phyloP scores from a whole-genome alignment of 768 basidiomycete genomes.

The Lactarius hatsudake region DNA sequence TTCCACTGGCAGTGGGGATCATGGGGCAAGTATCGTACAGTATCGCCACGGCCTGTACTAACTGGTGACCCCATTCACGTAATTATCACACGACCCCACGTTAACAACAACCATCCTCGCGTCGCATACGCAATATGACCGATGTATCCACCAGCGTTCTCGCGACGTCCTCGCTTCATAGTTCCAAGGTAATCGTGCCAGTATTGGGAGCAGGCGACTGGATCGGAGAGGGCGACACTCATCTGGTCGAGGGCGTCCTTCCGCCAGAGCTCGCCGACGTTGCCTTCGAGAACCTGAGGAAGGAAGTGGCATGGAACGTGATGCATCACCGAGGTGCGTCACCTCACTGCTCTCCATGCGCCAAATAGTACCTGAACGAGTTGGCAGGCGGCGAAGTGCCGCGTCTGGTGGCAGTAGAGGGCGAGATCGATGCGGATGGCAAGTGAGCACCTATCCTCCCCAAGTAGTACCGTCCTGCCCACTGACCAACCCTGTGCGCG shows the following conservation, averaged over 20 bases:
- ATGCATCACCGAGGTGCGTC: slow-evolving; percentile 73
- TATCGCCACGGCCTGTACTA: too few species aligned
- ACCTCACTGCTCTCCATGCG: background rate
- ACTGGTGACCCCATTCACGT: background rate
- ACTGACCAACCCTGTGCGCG: background rate
- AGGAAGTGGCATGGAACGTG: slow-evolving; percentile 67
- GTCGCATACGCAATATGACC: background rate
- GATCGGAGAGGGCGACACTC: slow-evolving; percentile 69
- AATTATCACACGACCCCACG: background rate
- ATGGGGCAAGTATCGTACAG: too few species aligned
- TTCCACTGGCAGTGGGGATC: too few species aligned
- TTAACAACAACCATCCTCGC: background rate
- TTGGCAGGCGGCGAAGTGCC: slow-evolving; percentile 69
- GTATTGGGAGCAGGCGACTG: slow-evolving; percentile 32
- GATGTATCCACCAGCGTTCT: background rate
- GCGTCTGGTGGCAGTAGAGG: slow-evolving; percentile 60
- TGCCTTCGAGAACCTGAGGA: slow-evolving; percentile 56
- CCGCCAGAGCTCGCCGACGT: slow-evolving; percentile 51
- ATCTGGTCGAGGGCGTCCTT: slow-evolving; percentile 55
- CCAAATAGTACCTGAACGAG: background rate
- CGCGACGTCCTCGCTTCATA: background rate
- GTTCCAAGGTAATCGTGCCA: slow-evolving; percentile 7
- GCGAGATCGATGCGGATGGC: slow-evolving; percentile 49
- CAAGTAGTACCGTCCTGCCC: background rate
- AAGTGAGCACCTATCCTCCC: slow-evolving; percentile 35